Percentiles rank a stretch among this genome's conserved stretches.
phyloP scores from a whole-genome alignment of 768 basidiomycete genomes.

The Punctularia strigosozonata region DNA sequence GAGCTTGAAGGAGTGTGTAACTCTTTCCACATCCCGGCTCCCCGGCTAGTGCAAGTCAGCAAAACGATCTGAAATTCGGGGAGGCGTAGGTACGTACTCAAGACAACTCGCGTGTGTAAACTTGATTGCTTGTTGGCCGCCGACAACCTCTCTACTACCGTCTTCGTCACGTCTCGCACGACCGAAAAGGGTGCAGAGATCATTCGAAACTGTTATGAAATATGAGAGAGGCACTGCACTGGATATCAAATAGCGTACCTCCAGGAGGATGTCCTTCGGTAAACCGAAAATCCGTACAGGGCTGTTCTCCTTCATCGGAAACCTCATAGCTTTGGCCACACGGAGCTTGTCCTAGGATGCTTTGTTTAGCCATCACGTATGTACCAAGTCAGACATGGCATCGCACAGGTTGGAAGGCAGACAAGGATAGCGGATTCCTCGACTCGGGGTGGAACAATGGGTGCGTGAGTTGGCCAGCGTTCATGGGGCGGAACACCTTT shows the following conservation, averaged over 20 bases:
- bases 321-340: slow-evolving; percentile 35
- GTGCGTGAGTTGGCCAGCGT: too few species aligned
- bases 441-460: too few species aligned
- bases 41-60: slow-evolving; percentile 41
- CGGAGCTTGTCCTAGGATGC: too few species aligned
- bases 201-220: slow-evolving; percentile 42
- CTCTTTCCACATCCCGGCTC: slow-evolving; percentile 73
- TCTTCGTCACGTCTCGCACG: slow-evolving; percentile 55
- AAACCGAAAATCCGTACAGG: slow-evolving; percentile 59
- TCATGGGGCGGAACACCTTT: too few species aligned
- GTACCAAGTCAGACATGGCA: too few species aligned
- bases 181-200: slow-evolving; percentile 64
- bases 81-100: slow-evolving; percentile 38
- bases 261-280: slow-evolving; percentile 56
- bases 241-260: slow-evolving; percentile 41
- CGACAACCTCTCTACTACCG: slow-evolving; percentile 40
- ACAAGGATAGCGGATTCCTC: too few species aligned
- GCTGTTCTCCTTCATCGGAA: slow-evolving; percentile 31
- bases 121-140: slow-evolving; percentile 37
- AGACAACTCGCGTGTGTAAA: slow-evolving; percentile 38
- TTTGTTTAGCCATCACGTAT: too few species aligned
- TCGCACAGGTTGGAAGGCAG: too few species aligned
- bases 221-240: neutral
- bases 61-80: neutral
- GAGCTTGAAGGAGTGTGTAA: slow-evolving; percentile 63